These are phyloP conservation scores for Leishmania martiniquensis DNA, from an alignment of 208 protist species.

Conservation along the genomic window DNA sequence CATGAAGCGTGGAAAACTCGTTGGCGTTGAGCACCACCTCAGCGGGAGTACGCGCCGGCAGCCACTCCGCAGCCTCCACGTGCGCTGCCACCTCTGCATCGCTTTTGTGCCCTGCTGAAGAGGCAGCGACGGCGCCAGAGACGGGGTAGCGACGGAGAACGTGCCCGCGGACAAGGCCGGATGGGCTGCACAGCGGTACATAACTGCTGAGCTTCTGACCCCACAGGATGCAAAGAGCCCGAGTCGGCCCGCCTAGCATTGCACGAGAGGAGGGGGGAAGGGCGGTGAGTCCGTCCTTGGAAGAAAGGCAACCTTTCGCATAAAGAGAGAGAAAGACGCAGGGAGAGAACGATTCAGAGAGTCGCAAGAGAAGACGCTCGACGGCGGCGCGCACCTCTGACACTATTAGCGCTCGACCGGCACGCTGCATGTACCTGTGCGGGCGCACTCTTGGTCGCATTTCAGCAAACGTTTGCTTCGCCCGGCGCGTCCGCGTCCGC, in stretches of 20 bases:
- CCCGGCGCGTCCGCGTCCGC: too few relatives aligned
- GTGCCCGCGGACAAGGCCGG: slow-evolving; percentile 14
- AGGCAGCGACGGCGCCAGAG: background rate
- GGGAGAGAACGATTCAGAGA: too few relatives aligned
- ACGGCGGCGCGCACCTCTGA: too few relatives aligned
- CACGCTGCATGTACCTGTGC: too few relatives aligned
- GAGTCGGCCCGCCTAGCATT: background rate
- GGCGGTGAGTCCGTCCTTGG: too few relatives aligned
- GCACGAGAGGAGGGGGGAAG: background rate
- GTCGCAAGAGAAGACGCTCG: too few relatives aligned
- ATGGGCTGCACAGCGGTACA: slow-evolving; percentile 5
- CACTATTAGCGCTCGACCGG: too few relatives aligned
- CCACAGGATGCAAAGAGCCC: slow-evolving; percentile 17
- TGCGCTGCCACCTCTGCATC: background rate
- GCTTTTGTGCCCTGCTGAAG: background rate
- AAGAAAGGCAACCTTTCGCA: too few relatives aligned
- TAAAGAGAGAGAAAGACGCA: too few relatives aligned
- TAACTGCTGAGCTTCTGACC: slow-evolving; percentile 10
- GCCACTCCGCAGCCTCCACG: background rate
- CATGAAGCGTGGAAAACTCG: slow-evolving; percentile 29
- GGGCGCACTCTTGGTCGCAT: too few relatives aligned
- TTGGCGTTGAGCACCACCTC: slow-evolving; percentile 22
- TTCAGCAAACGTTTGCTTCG: too few relatives aligned
- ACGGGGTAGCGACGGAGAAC: slow-evolving; percentile 17
- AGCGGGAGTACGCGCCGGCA: background rate